phyloP scores from a whole-genome alignment of 768 basidiomycete species.

The Leucosporidium scottii region DNA sequence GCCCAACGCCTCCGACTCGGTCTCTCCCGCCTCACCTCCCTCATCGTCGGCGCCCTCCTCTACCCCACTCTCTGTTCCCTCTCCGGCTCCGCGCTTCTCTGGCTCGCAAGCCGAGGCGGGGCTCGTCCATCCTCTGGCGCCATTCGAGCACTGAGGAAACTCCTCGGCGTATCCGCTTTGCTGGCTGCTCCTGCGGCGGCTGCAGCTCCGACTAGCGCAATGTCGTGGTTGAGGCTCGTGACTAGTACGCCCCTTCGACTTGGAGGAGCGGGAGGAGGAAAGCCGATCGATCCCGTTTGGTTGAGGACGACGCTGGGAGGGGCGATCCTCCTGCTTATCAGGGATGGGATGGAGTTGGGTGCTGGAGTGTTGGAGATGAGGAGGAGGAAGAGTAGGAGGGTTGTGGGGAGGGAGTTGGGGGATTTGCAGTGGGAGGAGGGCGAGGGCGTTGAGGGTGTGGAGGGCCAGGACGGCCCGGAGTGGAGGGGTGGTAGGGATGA shows the following conservation, averaged over 20 bases:
- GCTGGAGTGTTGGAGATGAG: no score
- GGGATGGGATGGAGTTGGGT: no score
- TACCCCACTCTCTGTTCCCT: constrained; percentile 28
- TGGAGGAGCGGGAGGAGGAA: not conserved
- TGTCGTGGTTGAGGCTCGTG: not conserved
- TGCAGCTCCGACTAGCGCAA: not conserved
- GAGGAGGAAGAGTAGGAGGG: no score
- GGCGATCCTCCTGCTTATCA: constrained; percentile 21
- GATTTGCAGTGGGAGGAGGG: no score
- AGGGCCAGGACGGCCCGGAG: no score
- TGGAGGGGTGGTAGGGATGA: no score
- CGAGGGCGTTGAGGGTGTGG: no score
- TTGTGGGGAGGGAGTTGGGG: no score
- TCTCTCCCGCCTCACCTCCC: constrained; percentile 19
- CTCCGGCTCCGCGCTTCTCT: constrained; percentile 27
- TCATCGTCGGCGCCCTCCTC: constrained; percentile 33
- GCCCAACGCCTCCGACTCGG: constrained; percentile 22
- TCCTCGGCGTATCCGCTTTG: constrained; percentile 22
- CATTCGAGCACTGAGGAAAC: not conserved
- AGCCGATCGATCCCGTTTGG: constrained; percentile 37
- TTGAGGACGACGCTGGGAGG: constrained; percentile 36
- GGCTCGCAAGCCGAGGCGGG: constrained; percentile 13
- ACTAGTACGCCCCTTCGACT: not conserved
- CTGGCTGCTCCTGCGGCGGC: not conserved
- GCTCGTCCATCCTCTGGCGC: not conserved